phyloP scores from a whole-genome alignment of 805 yeast species.

The Candida koratica region DNA sequence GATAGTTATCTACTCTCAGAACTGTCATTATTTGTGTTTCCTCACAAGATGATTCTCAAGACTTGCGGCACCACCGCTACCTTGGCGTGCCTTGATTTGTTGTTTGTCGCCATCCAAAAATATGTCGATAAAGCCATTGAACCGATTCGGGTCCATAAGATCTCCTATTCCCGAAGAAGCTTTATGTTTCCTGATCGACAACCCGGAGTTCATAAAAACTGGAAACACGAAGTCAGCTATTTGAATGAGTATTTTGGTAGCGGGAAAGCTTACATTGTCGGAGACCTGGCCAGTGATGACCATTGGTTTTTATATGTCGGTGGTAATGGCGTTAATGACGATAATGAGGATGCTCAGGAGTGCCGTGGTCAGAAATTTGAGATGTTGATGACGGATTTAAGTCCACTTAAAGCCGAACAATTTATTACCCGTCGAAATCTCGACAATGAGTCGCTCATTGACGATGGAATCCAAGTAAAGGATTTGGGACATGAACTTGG shows the following conservation, averaged over 20 bases:
- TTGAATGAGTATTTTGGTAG: conserved; percentile 61
- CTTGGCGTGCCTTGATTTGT: conserved; percentile 63
- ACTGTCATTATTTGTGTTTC: conserved; percentile 83
- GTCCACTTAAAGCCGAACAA: conserved; percentile 49
- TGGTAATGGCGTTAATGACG: conserved; percentile 27
- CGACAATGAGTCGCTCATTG: conserved; percentile 35
- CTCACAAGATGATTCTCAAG: conserved; percentile 79
- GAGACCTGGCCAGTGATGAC: conserved; percentile 66
- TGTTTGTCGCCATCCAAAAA: conserved; percentile 44
- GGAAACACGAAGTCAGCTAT: conserved; percentile 75
- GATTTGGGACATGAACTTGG: conserved; percentile 83
- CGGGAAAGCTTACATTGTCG: conserved; percentile 71
- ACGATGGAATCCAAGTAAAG: conserved; percentile 47
- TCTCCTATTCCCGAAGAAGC: conserved; percentile 86
- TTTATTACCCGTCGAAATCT: conserved; percentile 56
- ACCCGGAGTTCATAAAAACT: conserved; percentile 71
- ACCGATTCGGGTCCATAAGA: conserved; percentile 46
- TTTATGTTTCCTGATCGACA: conserved; percentile 92
- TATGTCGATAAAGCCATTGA: conserved; percentile 22
- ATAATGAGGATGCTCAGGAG: conserved; percentile 8
- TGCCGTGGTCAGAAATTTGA: conserved; percentile 71
- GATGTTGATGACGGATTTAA: conserved; percentile 83
- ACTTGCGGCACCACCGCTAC: conserved; percentile 97
- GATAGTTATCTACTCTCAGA: conserved; percentile 88
- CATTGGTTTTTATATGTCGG: conserved; percentile 89